These are phyloP conservation scores for Penicillium subrubescens DNA, from an alignment of 495 filamentous ascomycete genomes.

Conservation along the genomic window DNA sequence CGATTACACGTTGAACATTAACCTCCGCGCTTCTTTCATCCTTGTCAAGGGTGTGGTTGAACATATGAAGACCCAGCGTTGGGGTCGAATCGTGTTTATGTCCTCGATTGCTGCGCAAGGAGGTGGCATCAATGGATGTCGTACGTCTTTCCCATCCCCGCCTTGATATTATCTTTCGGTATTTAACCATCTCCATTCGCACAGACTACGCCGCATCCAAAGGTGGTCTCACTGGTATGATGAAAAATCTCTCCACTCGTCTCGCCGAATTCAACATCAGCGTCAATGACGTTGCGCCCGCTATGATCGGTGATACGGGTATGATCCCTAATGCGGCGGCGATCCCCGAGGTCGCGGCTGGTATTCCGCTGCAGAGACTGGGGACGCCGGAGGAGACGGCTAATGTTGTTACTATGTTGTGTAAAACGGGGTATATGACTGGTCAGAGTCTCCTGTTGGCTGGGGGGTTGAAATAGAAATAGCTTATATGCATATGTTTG, in stretches of 20 bases:
- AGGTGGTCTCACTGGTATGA: slow-evolving; percentile 65
- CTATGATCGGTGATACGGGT: slow-evolving; percentile 70
- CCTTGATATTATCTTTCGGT: no score
- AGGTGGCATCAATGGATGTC: slow-evolving; percentile 68
- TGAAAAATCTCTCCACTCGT: slow-evolving; percentile 65
- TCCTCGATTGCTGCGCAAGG: slow-evolving; percentile 68
- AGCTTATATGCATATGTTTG: slow-evolving; percentile 7
- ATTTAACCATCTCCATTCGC: background rate
- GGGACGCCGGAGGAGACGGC: slow-evolving; percentile 69
- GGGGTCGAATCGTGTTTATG: slow-evolving; percentile 71
- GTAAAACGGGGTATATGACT: slow-evolving; percentile 70
- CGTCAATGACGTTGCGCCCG: slow-evolving; percentile 74
- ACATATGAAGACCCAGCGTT: slow-evolving; percentile 61
- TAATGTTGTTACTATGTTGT: slow-evolving; percentile 67
- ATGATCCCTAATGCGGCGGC: slow-evolving; percentile 63
- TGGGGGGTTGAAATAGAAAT: slow-evolving; percentile 58
- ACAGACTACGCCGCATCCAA: slow-evolving; percentile 68
- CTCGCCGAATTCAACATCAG: slow-evolving; percentile 67
- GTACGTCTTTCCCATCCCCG: slow-evolving; percentile 39
- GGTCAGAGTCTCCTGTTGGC: slow-evolving; percentile 60
- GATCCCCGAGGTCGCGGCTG: slow-evolving; percentile 53
- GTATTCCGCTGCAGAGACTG: slow-evolving; percentile 63
- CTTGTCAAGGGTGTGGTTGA: slow-evolving; percentile 65
- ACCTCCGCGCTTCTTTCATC: slow-evolving; percentile 66
- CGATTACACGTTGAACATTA: slow-evolving; percentile 65